Evolutionary conservation across 1,284 basidiomycete species (phyloP), one percentile per base, ranked within the genome.

Genomic region (Rhizoctonia solani): DNA sequence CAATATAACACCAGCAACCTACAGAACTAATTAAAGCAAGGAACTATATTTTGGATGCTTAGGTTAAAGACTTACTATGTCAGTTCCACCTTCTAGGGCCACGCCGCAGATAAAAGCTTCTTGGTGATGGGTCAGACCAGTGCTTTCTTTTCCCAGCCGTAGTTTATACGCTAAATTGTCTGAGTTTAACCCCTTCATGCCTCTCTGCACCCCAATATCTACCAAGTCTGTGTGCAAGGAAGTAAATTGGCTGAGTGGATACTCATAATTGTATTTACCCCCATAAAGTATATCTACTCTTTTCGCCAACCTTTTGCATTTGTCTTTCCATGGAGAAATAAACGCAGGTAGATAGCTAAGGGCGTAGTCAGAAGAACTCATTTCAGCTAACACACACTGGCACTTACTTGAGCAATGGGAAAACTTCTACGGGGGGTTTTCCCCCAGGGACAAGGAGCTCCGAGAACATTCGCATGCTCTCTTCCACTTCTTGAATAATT

Each of bases 261-360:
- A 39, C 6, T 4, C 8, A 21, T 23, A 5, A 30, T 14, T 25
- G 42, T 21, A 19, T 25, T 23, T 39, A 54, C 50, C 61, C 6
- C 25, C 30, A 34, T 65, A 65, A 13, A 65, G 25, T 23, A 42
- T 65, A 9, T 65, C 50, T 39, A 65, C 53, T 46, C n/a, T 30
- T 5, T 52, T 14, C 1, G 49, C 61, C 6, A 65, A 1, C 5
- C 32, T 19, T 23, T 23, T 21, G 61, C 30, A 39, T 44, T 30
- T 65, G 27, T 23, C 29, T 30, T 46, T 37, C 61, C 61, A 65
- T 19, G 61, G 50, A 6, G 41, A 54, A 8, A 53, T 13, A 37
- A 32, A 25, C 14, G 52, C 50, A 1, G 61, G 61, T 2, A 54
- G 21, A 23, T 54, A 52, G 25, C 61, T 65, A 13, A 11, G 14